Base-by-base conservation (phyloP, 768 basidiomycete genomes). In the Pleurotus pulmonarius region DNA sequence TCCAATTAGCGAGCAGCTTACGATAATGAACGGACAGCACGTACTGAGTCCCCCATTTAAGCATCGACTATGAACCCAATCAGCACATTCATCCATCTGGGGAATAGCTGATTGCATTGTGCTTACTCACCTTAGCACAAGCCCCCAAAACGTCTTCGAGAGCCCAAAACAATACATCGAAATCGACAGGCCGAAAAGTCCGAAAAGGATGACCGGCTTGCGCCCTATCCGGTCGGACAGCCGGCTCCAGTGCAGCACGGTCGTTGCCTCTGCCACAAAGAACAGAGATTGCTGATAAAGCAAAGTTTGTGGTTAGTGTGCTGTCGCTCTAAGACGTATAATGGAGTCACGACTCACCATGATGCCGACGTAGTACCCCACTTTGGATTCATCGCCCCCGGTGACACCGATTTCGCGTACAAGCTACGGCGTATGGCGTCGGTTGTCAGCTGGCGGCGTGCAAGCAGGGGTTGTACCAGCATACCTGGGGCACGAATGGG, bases 361-460 rank as follows among this genome's bases (percentile, higher is more conserved):
- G 4, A 83, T 49, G 18, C 86, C 85, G 34, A 83, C 83, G 71
- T 87, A 87, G 64, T 83, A 82, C 39, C 84, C 86, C 12, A 86
- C 82, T 53, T 72, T 73, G 1, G 76, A 74, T 60, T 62, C 51
- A 43, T 84, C 79, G 20, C 82, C 83, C 54, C 80, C 70, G 9
- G 81, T 82, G 11, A 84, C 72, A 16, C 77, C 76, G 24, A 76
- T 70, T 59, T 72, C 74, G 7, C 73, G 73, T 34, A 75, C 72
- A 25, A 77, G 67, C 78, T 75, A 56, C 9, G 38, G 29, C 9
- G 29, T 34, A 56, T 13, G 38, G 29, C 9, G 29, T 34, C 29
- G 9, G 11, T 34, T 34, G 29, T 34, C 29, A 34, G 29, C 2
- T 11, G 29, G 9, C 11, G 29, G 11, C 29, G 29, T 11, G 9